Percentiles rank a stretch among this genome's conserved stretches.
These are phyloP conservation scores for Cairneyella variabilis DNA, from an alignment of 495 filamentous ascomycete species.

Conservation along the genomic window DNA sequence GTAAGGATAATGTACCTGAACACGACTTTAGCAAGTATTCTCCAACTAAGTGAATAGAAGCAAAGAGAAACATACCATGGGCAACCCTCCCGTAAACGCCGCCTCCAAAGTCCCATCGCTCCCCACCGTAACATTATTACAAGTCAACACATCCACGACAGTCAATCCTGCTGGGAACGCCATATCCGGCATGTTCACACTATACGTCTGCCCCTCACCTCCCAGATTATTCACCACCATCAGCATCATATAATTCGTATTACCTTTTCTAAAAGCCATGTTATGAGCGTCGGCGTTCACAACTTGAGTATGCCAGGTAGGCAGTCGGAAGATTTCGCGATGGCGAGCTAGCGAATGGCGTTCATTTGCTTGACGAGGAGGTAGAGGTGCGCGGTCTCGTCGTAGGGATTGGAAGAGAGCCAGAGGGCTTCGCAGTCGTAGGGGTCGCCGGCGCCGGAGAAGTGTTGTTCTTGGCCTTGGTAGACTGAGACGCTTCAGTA, in stretches of 20 bases:
- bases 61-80: neutral
- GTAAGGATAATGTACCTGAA: neutral
- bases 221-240: slow-evolving; percentile 59
- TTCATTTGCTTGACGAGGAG: slow-evolving; percentile 50
- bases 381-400: slow-evolving; percentile 56
- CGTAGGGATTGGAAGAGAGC: slow-evolving; percentile 54
- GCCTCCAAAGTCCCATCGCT: neutral
- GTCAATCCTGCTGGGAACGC: slow-evolving; percentile 31
- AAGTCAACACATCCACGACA: slow-evolving; percentile 28
- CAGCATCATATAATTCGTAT: slow-evolving; percentile 47
- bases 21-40: neutral
- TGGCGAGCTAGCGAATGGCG: slow-evolving; percentile 51
- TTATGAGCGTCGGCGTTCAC: slow-evolving; percentile 52
- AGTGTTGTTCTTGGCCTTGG: slow-evolving; percentile 69
- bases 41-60: neutral
- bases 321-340: slow-evolving; percentile 39
- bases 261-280: slow-evolving; percentile 62
- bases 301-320: slow-evolving; percentile 46
- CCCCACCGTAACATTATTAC: neutral
- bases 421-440: slow-evolving; percentile 72
- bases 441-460: slow-evolving; percentile 52
- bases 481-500: too few species aligned
- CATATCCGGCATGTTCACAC: slow-evolving; percentile 38
- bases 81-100: neutral
- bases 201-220: slow-evolving; percentile 34